phyloP scores from a whole-genome alignment of 768 basidiomycete genomes.

The Dioszegia hungarica region DNA sequence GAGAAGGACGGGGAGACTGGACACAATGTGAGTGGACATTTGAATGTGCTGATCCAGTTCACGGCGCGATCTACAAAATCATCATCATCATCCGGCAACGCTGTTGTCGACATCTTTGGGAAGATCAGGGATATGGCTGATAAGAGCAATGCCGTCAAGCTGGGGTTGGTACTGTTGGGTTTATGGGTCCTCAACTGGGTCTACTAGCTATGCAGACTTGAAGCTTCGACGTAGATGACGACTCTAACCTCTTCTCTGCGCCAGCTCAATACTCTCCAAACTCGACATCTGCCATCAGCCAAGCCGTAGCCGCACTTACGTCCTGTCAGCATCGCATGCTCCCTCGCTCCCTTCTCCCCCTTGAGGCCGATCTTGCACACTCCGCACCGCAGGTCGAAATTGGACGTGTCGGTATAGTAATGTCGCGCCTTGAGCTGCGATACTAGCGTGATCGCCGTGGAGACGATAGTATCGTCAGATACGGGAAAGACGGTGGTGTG shows the following conservation, averaged over 20 bases:
- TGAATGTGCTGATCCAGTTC: neutral
- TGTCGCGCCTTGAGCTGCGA: slow-evolving; percentile 66
- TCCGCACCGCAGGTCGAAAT: slow-evolving; percentile 71
- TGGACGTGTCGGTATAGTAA: slow-evolving; percentile 85
- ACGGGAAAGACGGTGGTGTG: slow-evolving; percentile 79
- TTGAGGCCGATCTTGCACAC: slow-evolving; percentile 78
- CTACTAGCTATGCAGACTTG: slow-evolving; percentile 48
- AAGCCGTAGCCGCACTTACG: slow-evolving; percentile 53
- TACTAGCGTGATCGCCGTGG: slow-evolving; percentile 62
- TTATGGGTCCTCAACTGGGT: slow-evolving; percentile 67
- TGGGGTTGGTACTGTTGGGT: slow-evolving; percentile 51
- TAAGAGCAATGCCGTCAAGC: slow-evolving; percentile 53
- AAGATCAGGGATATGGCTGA: slow-evolving; percentile 48
- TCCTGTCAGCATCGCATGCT: slow-evolving; percentile 80
- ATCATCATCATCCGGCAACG: too few species aligned
- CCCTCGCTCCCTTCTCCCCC: slow-evolving; percentile 88
- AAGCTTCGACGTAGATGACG: neutral
- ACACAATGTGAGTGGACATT: slow-evolving; percentile 19
- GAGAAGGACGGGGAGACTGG: slow-evolving; percentile 25
- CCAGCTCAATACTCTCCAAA: slow-evolving; percentile 43
- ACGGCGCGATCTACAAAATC: too few species aligned
- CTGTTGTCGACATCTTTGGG: slow-evolving; percentile 51
- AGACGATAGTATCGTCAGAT: slow-evolving; percentile 41
- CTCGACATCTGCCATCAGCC: slow-evolving; percentile 35
- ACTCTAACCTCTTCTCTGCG: neutral